Evolutionary conservation across 169 alveolate species (phyloP), one percentile per base, ranked within the genome.

Genomic region (Eimeria praecox): DNA sequence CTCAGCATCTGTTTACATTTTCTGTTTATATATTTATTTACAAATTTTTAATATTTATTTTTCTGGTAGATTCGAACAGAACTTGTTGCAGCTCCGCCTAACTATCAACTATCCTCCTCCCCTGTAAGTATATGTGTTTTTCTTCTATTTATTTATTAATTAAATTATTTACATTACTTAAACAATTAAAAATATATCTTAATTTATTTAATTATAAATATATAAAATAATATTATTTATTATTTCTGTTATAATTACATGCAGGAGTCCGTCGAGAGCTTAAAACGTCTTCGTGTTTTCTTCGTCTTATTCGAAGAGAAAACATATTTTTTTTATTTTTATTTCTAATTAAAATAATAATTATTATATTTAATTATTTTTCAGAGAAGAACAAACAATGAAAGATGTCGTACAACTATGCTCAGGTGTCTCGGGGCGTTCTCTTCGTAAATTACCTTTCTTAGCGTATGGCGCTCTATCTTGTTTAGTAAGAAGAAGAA

Each of bases 371-470:
- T 42, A 35, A 75, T 24, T 75, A 75, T 12, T 38, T 38, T 75
- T 75, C 86, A 96, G 97, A 42, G 73, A 38, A 35, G 94, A 95
- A 44, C 12, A 49, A n/a, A 75, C 56, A 90, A 54, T 97, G 49
- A 71, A 95, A 56, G 78, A 96, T 38, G 95, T 97, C 46, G 78
- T 97, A 18, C 88, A 85, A 69, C 73, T 54, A 77, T 87, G 97
- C 54, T 88, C 95, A 8, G 97, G 97, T 1, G 95, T 97, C 56
- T 97, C 98, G 27, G 98, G 98, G 9, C 92, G 98, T 33, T 95
- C 97, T 49, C 42, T 97, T 66, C 88, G 98, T 56, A 97, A 97
- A 71, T 96, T 97, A 12, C 98, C 98, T 27, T 97, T 97, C 77
- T 97, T 96, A 62, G 98, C 98, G 2, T 97, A 95, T 56, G 94